phyloP scores from a whole-genome alignment of 129 eudicot genomes.

The Ambrosia trifida region DNA sequence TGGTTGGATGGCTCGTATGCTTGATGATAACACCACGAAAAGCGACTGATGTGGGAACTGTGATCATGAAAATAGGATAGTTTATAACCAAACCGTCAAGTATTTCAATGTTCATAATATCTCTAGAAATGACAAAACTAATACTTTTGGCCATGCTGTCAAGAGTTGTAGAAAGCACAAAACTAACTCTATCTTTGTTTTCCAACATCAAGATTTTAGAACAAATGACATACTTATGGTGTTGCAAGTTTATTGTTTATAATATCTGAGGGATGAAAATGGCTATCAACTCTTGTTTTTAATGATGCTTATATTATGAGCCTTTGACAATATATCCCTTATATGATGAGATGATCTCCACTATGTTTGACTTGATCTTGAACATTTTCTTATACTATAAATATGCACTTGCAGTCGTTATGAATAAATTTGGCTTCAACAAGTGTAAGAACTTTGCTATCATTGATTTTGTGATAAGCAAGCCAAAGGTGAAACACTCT shows the following conservation, averaged over 20 bases:
- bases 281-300: too few relatives aligned
- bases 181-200: not conserved
- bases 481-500: too few relatives aligned
- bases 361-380: not conserved
- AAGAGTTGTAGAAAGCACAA: conserved; percentile 10
- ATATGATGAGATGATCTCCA: too few relatives aligned
- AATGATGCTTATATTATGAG: not conserved
- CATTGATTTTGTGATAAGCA: too few relatives aligned
- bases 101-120: conserved; percentile 16
- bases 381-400: not conserved
- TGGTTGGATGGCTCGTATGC: conserved; percentile 19
- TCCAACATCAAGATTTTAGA: not conserved
- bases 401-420: too few relatives aligned
- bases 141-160: not conserved
- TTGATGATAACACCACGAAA: conserved; percentile 7
- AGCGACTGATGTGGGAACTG: conserved; percentile 1
- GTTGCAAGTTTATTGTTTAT: conserved; percentile 1
- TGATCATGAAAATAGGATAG: conserved; percentile 8
- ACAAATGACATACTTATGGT: not conserved
- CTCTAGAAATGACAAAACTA: not conserved
- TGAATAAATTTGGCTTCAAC: too few relatives aligned
- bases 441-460: too few relatives aligned
- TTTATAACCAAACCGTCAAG: conserved; percentile 6
- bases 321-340: not conserved
- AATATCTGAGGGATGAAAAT: too few relatives aligned